These are phyloP conservation scores for Colletotrichum agaves DNA, from an alignment of 2,329 filamentous ascomycete genomes.

Conservation along the genomic window DNA sequence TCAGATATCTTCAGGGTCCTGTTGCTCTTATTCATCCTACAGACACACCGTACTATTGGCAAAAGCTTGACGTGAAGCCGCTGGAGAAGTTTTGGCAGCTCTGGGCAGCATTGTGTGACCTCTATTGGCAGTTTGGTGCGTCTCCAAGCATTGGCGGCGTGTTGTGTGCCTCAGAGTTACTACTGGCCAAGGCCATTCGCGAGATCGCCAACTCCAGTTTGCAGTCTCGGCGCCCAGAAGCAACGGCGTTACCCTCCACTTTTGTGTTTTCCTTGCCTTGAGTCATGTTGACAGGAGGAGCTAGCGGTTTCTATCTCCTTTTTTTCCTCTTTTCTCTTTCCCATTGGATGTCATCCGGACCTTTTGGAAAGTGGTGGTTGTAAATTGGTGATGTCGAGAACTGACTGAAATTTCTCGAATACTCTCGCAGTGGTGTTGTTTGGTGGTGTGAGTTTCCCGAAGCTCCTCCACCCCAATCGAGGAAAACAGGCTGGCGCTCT, in stretches of 20 bases:
- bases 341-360: not conserved
- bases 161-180: constrained; percentile 21
- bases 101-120: constrained; percentile 18
- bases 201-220: constrained; percentile 29
- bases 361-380: not conserved
- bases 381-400: not conserved
- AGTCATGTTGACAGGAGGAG: constrained; percentile 15
- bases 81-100: constrained; percentile 13
- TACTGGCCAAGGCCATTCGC: constrained; percentile 33
- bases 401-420: constrained; percentile 31
- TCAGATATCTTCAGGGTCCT: constrained; percentile 18
- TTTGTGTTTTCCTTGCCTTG: constrained; percentile 12
- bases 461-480: not conserved
- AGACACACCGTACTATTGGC: constrained; percentile 30
- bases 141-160: constrained; percentile 34
- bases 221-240: constrained; percentile 34
- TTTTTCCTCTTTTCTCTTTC: not conserved
- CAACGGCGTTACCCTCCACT: constrained; percentile 32
- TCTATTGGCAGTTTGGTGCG: constrained; percentile 19
- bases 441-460: not conserved
- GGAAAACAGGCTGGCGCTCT: not conserved
- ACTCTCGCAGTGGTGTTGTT: constrained; percentile 5
- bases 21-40: constrained; percentile 15
- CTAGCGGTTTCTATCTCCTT: not conserved
- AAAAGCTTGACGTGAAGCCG: constrained; percentile 32